Base-by-base conservation (phyloP, 306 rosid genomes). In the Ormosia semicastrata region DNA sequence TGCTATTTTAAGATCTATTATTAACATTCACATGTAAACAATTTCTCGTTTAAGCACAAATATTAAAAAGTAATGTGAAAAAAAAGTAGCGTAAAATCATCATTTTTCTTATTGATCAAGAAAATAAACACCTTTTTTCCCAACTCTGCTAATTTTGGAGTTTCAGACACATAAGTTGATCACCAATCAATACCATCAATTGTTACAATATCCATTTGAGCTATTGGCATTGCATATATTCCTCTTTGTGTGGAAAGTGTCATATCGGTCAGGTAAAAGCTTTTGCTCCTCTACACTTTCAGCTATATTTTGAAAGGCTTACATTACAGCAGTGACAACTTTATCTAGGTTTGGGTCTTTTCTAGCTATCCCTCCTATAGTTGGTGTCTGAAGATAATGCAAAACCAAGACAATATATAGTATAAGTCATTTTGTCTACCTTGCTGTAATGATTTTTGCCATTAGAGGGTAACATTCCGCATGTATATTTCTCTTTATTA, bases 171-270 rank as follows among this genome's bases (percentile, higher is more conserved):
- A 79, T 79, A 68, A 5, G 44, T 30, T 1, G 62, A 56, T 60
- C 69, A 79, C 76, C 49, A 79, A 36, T 68, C 49, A 79, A 79
- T 68, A 2, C 40, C 8, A 76, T 76, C 71, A 47, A 46, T 30
- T 1, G 58, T 40, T 1, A 15, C 34, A 29, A 2, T 36, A 76
- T 76, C 71, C 15, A 46, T n/a, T 60, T 60, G 11, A 44, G 17
- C 12, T 7, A 2, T 12, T 0, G 6, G 4, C n/a, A 33, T 32
- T 11, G 24, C 58, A 62, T 8, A 77, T 0, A 65, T 34, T n/a
- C 13, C 18, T 15, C 47, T 32, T 32, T 17, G 3, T 44, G 36
- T 60, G 71, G 7, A 56, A 60, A 60, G 0, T 30, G 0, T 17
- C 49, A 77, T 29, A 58, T 10, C 17, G 37, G 2, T 29, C 37